A percentile compares a stretch with the other conserved stretches of the same genome.
These are phyloP conservation scores for Chytriomyces hyalinus DNA, from an alignment of 192 early-diverging fungal genomes.

Conservation along the genomic window DNA sequence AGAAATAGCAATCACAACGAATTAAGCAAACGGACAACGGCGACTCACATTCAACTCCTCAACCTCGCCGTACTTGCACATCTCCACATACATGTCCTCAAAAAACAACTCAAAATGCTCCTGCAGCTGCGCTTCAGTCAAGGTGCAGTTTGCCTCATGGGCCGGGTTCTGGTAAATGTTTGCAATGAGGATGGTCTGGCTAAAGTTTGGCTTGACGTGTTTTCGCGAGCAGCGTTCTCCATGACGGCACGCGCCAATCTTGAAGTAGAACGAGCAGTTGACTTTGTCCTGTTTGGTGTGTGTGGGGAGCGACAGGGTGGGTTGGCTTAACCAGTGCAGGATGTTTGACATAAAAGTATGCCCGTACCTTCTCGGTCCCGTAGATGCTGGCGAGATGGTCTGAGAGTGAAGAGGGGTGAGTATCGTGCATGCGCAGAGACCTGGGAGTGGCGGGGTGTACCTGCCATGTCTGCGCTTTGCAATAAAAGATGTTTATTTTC, in stretches of 20 bases:
- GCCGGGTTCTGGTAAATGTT: conserved; percentile 96
- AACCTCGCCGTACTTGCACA: conserved; percentile 95
- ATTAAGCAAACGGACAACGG: background rate
- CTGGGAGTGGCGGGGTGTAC: no score
- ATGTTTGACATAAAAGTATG: background rate
- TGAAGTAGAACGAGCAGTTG: conserved; percentile 99
- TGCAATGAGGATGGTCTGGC: conserved; percentile 90
- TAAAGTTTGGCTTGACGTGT: conserved; percentile 96
- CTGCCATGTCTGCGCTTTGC: no score
- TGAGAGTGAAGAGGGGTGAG: conserved; percentile 18
- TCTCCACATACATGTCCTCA: conserved; percentile 94
- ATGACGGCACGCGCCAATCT: conserved; percentile 98
- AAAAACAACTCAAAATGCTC: conserved; percentile 95
- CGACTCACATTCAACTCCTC: conserved; percentile 82
- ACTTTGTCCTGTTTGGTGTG: conserved; percentile 60
- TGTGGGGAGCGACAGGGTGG: background rate
- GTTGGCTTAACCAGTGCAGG: background rate
- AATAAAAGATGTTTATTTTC: no score
- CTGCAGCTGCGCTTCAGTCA: conserved; percentile 74
- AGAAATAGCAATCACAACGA: background rate
- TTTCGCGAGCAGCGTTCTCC: conserved; percentile 96
- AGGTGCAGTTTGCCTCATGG: conserved; percentile 60
- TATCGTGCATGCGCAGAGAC: background rate
- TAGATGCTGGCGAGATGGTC: conserved; percentile 76
- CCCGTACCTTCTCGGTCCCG: conserved; percentile 96